phyloP scores from a whole-genome alignment of 495 filamentous ascomycete genomes.

The Aspergillus cristatus region DNA sequence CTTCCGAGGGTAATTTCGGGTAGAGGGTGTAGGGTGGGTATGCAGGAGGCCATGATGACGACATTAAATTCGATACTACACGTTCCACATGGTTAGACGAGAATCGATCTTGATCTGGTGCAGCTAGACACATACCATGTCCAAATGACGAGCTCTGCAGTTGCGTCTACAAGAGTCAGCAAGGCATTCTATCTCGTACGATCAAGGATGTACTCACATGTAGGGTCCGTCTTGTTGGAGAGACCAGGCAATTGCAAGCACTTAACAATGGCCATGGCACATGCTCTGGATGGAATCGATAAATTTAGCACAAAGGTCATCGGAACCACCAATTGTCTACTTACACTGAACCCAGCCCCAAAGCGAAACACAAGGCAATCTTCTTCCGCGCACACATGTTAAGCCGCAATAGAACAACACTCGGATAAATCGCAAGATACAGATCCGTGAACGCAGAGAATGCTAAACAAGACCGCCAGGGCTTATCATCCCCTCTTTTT shows the following conservation, averaged over 20 bases:
- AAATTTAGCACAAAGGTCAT: too few species aligned
- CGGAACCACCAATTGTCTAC: neutral
- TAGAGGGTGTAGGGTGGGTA: slow-evolving; percentile 37
- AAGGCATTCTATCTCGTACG: neutral
- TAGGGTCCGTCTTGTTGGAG: slow-evolving; percentile 24
- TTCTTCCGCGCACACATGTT: slow-evolving; percentile 39
- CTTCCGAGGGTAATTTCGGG: slow-evolving; percentile 22
- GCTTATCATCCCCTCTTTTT: too few species aligned
- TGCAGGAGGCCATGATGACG: slow-evolving; percentile 40
- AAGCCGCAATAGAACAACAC: slow-evolving; percentile 30
- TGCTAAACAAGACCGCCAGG: slow-evolving; percentile 6
- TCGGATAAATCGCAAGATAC: slow-evolving; percentile 40
- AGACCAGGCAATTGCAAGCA: slow-evolving; percentile 28
- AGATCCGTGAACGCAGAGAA: slow-evolving; percentile 34
- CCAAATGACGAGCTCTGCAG: slow-evolving; percentile 34
- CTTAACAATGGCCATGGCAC: slow-evolving; percentile 25
- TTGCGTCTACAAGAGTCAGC: slow-evolving; percentile 12
- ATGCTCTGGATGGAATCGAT: too few species aligned
- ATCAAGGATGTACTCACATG: slow-evolving; percentile 18
- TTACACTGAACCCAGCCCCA: slow-evolving; percentile 32
- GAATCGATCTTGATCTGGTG: too few species aligned
- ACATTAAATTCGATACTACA: slow-evolving; percentile 33
- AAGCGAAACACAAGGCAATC: slow-evolving; percentile 29
- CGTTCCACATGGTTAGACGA: too few species aligned
- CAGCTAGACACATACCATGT: slow-evolving; percentile 4